Base-by-base conservation (phyloP, 495 filamentous ascomycete species). In the Baudoinia panamericana region DNA sequence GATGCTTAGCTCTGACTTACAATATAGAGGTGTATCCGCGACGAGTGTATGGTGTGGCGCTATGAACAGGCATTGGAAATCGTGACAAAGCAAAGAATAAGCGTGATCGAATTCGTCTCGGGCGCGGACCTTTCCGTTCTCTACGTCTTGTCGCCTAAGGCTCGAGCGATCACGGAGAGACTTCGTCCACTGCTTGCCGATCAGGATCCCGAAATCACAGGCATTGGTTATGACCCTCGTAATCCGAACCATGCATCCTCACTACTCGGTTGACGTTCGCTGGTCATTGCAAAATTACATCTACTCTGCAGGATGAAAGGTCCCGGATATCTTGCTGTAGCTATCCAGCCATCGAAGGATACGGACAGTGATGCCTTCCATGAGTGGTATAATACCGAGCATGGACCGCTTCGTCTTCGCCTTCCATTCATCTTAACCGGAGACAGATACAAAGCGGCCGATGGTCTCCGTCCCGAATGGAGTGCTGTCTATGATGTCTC, bases 371-470 rank as follows among this genome's bases (percentile, higher is more conserved):
- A 12, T 28, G 38, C 38, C 2, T 86, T 87, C 63, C 80, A 86
- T 60, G 82, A 87, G 56, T 90, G 83, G 83, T 90, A 90, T 64
- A 82, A 87, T 64, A 82, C 79, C 57, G 83, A 90, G 59, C 83
- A 90, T 60, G 83, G 83, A 39, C 82, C 83, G 24, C 69, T 75
- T 28, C 73, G 83, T 21, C 69, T 86, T 13, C 76, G 80, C 30
- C 58, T 86, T 8, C 75, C 79, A 28, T 83, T 82, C 56, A 68
- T 80, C 56, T 58, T 58, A 29, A 86, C 83, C 56, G 83, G 83
- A 31, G 78, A 84, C 51, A 76, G 83, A 21, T 90, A 82, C 61
- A 73, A 72, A 9, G 79, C 78, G 15, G 69, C 55, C 34, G 82
- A 85, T 58, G 40, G 25, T 20, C 37, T 56, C 35, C 56, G 66